Percentiles rank a stretch among this genome's conserved stretches.
These are phyloP conservation scores for Bothriochloa decipiens DNA, from an alignment of 176 grass and related monocot species.

Conservation along the genomic window DNA sequence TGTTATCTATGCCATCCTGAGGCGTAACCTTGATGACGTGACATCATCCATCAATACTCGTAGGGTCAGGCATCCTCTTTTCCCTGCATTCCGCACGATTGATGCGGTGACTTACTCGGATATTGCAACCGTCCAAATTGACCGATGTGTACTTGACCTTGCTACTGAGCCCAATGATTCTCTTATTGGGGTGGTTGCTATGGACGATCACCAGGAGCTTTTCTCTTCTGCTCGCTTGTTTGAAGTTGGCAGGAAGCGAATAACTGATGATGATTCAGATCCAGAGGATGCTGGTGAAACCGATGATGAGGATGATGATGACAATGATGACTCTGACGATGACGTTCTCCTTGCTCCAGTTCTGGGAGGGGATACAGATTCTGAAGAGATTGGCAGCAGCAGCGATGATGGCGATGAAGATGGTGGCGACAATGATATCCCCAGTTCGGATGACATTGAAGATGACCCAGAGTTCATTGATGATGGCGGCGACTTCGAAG, in stretches of 20 bases:
- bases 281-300: slow-evolving; percentile 86
- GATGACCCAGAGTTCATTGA: slow-evolving; percentile 69
- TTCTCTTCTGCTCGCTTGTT: slow-evolving; percentile 84
- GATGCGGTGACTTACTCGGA: slow-evolving; percentile 88
- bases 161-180: slow-evolving; percentile 81
- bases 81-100: slow-evolving; percentile 91
- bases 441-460: slow-evolving; percentile 64
- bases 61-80: slow-evolving; percentile 80
- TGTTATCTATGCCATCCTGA: slow-evolving; percentile 87
- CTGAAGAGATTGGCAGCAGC: slow-evolving; percentile 65
- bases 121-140: slow-evolving; percentile 90
- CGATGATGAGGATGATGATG: slow-evolving; percentile 69
- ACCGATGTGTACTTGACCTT: slow-evolving; percentile 88
- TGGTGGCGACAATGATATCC: slow-evolving; percentile 36
- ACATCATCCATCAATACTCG: slow-evolving; percentile 74
- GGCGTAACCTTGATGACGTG: slow-evolving; percentile 88
- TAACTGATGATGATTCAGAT: slow-evolving; percentile 93
- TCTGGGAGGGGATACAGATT: slow-evolving; percentile 60
- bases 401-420: slow-evolving; percentile 66
- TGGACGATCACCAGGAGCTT: slow-evolving; percentile 96
- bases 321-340: slow-evolving; percentile 75
- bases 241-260: slow-evolving; percentile 83
- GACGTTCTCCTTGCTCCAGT: slow-evolving; percentile 46
- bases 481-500: slow-evolving; percentile 57
- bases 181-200: slow-evolving; percentile 76